Base-by-base conservation (phyloP, 306 rosid species). In the Vicia faba region DNA sequence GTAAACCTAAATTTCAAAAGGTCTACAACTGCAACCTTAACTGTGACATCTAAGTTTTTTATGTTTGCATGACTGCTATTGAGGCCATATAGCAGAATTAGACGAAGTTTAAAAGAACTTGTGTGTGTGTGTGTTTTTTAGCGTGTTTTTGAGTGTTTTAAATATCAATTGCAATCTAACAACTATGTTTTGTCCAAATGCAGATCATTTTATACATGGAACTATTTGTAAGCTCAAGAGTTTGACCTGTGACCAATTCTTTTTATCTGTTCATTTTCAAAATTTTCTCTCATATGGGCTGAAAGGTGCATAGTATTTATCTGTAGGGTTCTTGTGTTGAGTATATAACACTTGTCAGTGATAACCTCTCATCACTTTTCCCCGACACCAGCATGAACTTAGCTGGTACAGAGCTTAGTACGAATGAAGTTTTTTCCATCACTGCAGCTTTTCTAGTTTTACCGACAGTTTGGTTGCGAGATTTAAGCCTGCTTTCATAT, bases 161-260 rank as follows among this genome's bases (percentile, higher is more conserved):
- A 39, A 33, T 61, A 16, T 60, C 12, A 23, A 53, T 45, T 56
- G 51, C 56, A 64, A 49, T 53, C 76, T 80, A 29, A 89, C 82
- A 16, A 23, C 4, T 67, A 18, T 50, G 12, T 64, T 75, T 70
- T 68, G 20, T 35, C 4, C 18, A 66, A 58, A 29, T 83, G 88
- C 95, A 88, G 96, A 70, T 88, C n/a, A 0, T 79, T 51, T 74
- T 91, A 81, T 91, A 82, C 46, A 46, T 86, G 82, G 97, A 91
- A 63, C 76, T 88, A 55, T 91, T 83, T 80, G 97, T 88, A 86
- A 88, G 97, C 83, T 39, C 66, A 45, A 68, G 16, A 60, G 58
- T 35, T 62, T 29, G 33, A 49, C 44, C 66, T 11, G 11, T 19
- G 48, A 19, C 3, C 45, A 46, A 8, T 46, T 29, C 0, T 5